A percentile compares a stretch with the other conserved stretches of the same genome.
These are phyloP conservation scores for Fusarium caatingaense DNA, from an alignment of 2,329 filamentous ascomycete species.

Conservation along the genomic window DNA sequence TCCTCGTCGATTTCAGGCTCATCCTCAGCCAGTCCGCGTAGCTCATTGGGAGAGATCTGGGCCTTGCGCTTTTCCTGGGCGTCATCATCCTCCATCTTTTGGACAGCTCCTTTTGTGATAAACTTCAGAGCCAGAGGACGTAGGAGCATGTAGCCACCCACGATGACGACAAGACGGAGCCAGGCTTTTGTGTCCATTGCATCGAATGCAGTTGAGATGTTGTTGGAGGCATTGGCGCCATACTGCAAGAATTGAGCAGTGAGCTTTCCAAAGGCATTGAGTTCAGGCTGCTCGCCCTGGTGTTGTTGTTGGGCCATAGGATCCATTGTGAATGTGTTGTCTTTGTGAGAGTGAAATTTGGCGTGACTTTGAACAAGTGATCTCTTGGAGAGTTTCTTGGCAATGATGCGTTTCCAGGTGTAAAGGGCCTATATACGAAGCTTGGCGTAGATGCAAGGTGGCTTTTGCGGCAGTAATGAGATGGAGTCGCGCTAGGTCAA, in stretches of 20 bases:
- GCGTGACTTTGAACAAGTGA: not conserved
- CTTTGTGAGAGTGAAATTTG: not conserved
- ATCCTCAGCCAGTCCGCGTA: slow-evolving; percentile 68
- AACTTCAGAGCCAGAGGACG: slow-evolving; percentile 79
- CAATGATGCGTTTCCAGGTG: not conserved
- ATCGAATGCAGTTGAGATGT: slow-evolving; percentile 61
- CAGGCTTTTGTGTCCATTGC: slow-evolving; percentile 65
- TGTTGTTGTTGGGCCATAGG: slow-evolving; percentile 43
- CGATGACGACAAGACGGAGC: slow-evolving; percentile 77
- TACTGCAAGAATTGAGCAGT: slow-evolving; percentile 50
- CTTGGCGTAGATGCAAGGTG: slow-evolving; percentile 5
- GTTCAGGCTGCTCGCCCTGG: slow-evolving; percentile 44
- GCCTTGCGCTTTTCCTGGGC: slow-evolving; percentile 64
- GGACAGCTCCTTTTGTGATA: slow-evolving; percentile 71
- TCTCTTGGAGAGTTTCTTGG: not conserved
- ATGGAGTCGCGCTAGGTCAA: not conserved
- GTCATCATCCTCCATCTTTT: slow-evolving; percentile 70
- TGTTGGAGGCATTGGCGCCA: slow-evolving; percentile 57
- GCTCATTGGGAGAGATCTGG: slow-evolving; percentile 72
- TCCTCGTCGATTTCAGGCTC: slow-evolving; percentile 63
- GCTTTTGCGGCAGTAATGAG: not conserved
- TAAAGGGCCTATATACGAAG: not conserved
- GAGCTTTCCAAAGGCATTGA: slow-evolving; percentile 52
- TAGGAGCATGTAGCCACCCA: slow-evolving; percentile 78
- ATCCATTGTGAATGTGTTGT: slow-evolving; percentile 34